Evolutionary conservation across 192 early-diverging fungal genomes (phyloP), one percentile per base, ranked within the genome.

Genomic region (Coemansia sp.): DNA sequence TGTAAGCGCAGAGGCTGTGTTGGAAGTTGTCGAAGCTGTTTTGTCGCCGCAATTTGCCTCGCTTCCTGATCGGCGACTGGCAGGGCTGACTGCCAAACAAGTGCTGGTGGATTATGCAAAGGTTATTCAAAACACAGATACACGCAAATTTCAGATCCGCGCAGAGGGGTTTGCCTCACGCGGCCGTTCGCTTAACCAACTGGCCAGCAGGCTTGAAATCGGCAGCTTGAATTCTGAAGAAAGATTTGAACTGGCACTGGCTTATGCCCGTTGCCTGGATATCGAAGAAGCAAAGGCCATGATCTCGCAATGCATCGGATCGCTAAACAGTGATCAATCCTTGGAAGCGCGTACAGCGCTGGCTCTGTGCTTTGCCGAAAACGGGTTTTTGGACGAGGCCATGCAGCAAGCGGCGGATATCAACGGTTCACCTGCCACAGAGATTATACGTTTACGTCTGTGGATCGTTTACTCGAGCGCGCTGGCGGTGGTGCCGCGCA

Each of bases 1-100:
- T 2, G 66, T 53, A 18, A 64, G 64, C 22, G 15, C 35, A 14
- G n/a, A 51, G 3, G 64, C 60, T 0, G 38, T 72, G 2, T 14
- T 32, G 0, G 59, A 58, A 12, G n/a, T 78, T 11, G 0, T 75
- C 4, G 54, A 64, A 1, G 72, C 72, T 3, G 58, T 75, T 8
- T 33, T 75, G 65, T 56, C 69, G 48, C 64, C 65, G 5, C 75
- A 45, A 8, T 70, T 75, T 54, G 66, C 56, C 0, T 59, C 63
- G 3, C 59, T 75, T 51, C 75, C 76, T 1, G 73, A 71, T 11
- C 69, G 81, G 55, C 67, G 71, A 15, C 52, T 70, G 34, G 81
- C 81, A 0, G 81, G 81, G 15, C 65, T 70, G 8, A 78, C 81
- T 17, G 81, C 75, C 3, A 28, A 69, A 54, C 81, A 83, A 65